phyloP scores from a whole-genome alignment of 148 eudicot species.

The Camellia lanceoleosa region DNA sequence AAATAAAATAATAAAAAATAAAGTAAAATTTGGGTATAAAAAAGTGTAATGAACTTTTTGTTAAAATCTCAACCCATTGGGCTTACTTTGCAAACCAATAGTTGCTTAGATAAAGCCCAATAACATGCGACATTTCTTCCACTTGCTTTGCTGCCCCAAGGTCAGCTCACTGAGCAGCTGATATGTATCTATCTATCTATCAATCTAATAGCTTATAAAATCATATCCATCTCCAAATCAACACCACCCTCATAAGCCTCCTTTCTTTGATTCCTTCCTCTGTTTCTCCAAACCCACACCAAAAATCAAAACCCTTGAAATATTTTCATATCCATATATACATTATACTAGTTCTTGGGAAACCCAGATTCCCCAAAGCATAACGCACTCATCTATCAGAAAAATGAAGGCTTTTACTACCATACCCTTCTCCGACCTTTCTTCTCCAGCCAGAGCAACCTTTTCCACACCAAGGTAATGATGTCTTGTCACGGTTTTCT shows the following conservation, averaged over 20 bases:
- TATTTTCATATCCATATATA: no score
- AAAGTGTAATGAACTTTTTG: no score
- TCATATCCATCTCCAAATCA: neutral
- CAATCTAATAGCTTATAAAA: no score
- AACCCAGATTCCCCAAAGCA: no score
- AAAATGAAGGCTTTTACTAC: conserved; percentile 8
- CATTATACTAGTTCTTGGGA: neutral
- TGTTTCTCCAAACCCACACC: neutral
- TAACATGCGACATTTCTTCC: neutral
- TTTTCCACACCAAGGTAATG: conserved; percentile 17
- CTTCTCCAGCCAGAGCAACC: neutral
- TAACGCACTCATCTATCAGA: neutral
- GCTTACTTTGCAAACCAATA: no score
- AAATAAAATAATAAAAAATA: no score
- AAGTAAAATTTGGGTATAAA: no score
- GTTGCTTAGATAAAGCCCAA: no score
- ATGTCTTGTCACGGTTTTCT: neutral
- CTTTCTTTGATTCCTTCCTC: neutral
- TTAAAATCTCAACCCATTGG: no score
- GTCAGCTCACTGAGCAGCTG: neutral
- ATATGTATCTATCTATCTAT: neutral
- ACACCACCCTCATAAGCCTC: neutral
- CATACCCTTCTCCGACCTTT: neutral
- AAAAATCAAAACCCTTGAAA: neutral
- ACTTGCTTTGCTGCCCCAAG: neutral